Evolutionary conservation across 495 filamentous ascomycete genomes (phyloP).

Genomic region (Xylaria sp.): DNA sequence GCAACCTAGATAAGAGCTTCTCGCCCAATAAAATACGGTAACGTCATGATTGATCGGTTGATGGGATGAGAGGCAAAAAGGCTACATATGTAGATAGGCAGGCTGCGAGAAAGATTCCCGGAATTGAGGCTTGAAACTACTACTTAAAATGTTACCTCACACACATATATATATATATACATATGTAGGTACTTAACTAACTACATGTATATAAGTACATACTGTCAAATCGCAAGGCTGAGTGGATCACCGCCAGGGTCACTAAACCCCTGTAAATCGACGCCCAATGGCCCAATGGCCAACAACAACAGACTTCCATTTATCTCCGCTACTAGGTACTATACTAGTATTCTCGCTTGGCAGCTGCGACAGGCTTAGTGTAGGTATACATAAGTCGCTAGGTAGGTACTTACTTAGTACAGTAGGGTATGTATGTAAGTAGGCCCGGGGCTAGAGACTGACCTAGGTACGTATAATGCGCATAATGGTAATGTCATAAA

Average conservation of each 20-base stretch:
- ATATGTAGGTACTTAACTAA: too few species aligned
- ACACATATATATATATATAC: too few species aligned
- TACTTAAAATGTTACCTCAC: too few species aligned
- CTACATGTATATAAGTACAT: too few species aligned
- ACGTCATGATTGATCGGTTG: not conserved
- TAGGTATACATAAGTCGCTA: too few species aligned
- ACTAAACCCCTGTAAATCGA: not conserved
- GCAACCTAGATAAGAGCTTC: not conserved
- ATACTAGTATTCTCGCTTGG: not conserved
- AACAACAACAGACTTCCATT: not conserved
- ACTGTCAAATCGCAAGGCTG: slow-evolving; percentile 8
- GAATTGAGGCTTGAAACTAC: too few species aligned
- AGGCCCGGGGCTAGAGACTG: too few species aligned
- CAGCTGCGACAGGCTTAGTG: too few species aligned
- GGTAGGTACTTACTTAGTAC: too few species aligned
- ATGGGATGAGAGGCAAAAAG: not conserved
- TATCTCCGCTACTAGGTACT: not conserved
- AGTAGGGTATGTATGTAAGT: too few species aligned
- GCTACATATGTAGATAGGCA: too few species aligned
- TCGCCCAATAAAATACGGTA: not conserved
- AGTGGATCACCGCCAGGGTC: not conserved
- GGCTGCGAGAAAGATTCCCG: not conserved
- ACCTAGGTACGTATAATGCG: too few species aligned
- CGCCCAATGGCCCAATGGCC: not conserved
- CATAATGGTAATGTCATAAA: not conserved